phyloP scores from a whole-genome alignment of 2,329 filamentous ascomycete genomes.

The Paracorniculantispora psalliotae region DNA sequence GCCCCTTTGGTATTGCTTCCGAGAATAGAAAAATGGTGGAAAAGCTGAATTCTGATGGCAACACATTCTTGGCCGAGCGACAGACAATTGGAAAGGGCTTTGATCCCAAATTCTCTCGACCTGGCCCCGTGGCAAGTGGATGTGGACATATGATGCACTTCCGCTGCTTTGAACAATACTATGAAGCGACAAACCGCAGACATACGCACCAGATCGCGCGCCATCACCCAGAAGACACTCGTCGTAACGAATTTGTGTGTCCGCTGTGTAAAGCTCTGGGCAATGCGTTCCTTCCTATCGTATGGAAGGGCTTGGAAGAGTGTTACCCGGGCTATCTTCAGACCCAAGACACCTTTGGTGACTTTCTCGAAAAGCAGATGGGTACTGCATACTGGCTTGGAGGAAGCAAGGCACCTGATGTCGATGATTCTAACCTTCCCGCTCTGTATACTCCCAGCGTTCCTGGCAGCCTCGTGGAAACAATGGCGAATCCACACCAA shows the following conservation, averaged over 20 bases:
- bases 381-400: conserved; percentile 37
- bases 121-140: conserved; percentile 79
- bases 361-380: conserved; percentile 62
- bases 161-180: conserved; percentile 88
- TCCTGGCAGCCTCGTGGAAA: conserved; percentile 33
- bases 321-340: conserved; percentile 70
- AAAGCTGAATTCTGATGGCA: conserved; percentile 69
- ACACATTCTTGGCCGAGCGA: conserved; percentile 66
- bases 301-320: conserved; percentile 91
- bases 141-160: conserved; percentile 99
- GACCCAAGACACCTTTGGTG: conserved; percentile 54
- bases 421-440: conserved; percentile 26
- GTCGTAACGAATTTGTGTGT: conserved; percentile 86
- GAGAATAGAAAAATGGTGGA: conserved; percentile 76
- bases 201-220: conserved; percentile 91
- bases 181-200: conserved; percentile 73
- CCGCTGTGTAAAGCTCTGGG: conserved; percentile 94
- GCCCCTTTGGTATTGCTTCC: conserved; percentile 86
- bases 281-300: conserved; percentile 88
- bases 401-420: conserved; percentile 33
- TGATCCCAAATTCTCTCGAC: conserved; percentile 58
- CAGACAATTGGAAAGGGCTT: conserved; percentile 89
- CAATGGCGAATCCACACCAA: conserved; percentile 33
- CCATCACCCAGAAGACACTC: conserved; percentile 80
- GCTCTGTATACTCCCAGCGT: conserved; percentile 32